Evolutionary conservation across 2,329 filamentous ascomycete species (phyloP).

Genomic region (Fusarium domesticum): DNA sequence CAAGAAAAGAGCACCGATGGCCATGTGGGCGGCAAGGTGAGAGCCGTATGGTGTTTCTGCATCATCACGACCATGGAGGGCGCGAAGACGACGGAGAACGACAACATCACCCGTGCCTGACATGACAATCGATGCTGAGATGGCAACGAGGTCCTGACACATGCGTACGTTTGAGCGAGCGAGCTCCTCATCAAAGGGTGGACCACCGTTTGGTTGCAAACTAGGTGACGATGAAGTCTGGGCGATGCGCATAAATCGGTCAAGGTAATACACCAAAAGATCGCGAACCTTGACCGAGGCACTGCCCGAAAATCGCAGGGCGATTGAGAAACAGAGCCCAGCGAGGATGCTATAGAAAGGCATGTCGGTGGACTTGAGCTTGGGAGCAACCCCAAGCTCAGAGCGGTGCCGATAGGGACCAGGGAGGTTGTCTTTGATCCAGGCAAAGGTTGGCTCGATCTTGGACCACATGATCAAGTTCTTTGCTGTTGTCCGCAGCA

Average conservation of each 20-base stretch:
- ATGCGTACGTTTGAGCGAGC: conserved; percentile 80
- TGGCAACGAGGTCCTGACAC: conserved; percentile 82
- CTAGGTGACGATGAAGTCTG: conserved; percentile 46
- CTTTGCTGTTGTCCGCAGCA: conserved; percentile 83
- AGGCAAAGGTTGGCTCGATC: conserved; percentile 69
- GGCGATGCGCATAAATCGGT: conserved; percentile 79
- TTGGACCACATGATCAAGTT: conserved; percentile 91
- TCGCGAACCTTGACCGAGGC: conserved; percentile 70
- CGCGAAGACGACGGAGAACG: conserved; percentile 79
- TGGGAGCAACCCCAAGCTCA: conserved; percentile 56
- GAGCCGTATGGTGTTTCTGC: conserved; percentile 86
- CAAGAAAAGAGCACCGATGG: conserved; percentile 85
- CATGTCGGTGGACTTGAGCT: conserved; percentile 76
- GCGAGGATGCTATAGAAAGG: conserved; percentile 91
- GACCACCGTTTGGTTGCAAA: conserved; percentile 29
- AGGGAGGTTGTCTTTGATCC: conserved; percentile 75
- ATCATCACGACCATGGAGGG: conserved; percentile 84
- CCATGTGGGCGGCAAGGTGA: conserved; percentile 88
- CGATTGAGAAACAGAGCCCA: conserved; percentile 79
- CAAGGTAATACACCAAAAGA: conserved; percentile 77
- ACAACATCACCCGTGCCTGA: conserved; percentile 88
- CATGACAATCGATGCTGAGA: conserved; percentile 87
- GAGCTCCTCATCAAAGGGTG: conserved; percentile 77
- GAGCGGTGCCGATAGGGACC: conserved; percentile 61
- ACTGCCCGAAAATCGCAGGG: conserved; percentile 71